Percentiles rank a stretch among this genome's conserved stretches.
phyloP scores from a whole-genome alignment of 345 rosid species.

The Eucalyptus albens region DNA sequence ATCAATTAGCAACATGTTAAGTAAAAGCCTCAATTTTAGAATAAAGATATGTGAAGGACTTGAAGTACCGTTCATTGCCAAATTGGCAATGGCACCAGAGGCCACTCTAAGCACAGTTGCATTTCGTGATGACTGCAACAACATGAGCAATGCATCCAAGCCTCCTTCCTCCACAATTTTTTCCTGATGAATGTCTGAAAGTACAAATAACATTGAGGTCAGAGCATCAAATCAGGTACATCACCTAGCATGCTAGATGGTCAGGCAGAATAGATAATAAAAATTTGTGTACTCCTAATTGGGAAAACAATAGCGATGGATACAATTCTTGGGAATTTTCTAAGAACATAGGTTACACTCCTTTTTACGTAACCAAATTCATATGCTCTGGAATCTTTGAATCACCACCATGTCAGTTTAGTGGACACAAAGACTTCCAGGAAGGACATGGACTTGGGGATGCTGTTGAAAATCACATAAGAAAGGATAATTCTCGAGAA shows the following conservation, averaged over 20 bases:
- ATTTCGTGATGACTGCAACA: slow-evolving; percentile 56
- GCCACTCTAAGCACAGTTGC: slow-evolving; percentile 88
- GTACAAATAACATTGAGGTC: not conserved
- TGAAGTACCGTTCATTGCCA: slow-evolving; percentile 85
- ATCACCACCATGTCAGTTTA: not conserved
- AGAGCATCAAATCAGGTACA: not conserved
- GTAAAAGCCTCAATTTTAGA: not conserved
- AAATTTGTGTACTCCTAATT: not conserved
- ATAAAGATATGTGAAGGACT: not conserved
- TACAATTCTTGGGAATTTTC: not conserved
- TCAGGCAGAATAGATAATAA: not conserved
- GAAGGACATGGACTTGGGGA: not conserved
- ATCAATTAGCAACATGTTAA: not conserved
- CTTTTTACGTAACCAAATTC: not conserved
- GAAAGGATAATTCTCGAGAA: not conserved
- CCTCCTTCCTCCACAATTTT: slow-evolving; percentile 94
- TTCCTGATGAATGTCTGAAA: slow-evolving; percentile 67
- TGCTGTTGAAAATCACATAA: not conserved
- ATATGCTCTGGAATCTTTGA: not conserved
- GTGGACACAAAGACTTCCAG: not conserved
- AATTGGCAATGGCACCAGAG: slow-evolving; percentile 92
- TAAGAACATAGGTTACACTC: not conserved
- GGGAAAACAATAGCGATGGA: not conserved
- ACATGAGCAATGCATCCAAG: slow-evolving; percentile 66
- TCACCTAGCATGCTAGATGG: not conserved